A percentile compares a stretch with the other conserved stretches of the same genome.
Evolutionary conservation across 2,329 filamentous ascomycete genomes (phyloP).

Genomic region (Pseudocercospora ulei): DNA sequence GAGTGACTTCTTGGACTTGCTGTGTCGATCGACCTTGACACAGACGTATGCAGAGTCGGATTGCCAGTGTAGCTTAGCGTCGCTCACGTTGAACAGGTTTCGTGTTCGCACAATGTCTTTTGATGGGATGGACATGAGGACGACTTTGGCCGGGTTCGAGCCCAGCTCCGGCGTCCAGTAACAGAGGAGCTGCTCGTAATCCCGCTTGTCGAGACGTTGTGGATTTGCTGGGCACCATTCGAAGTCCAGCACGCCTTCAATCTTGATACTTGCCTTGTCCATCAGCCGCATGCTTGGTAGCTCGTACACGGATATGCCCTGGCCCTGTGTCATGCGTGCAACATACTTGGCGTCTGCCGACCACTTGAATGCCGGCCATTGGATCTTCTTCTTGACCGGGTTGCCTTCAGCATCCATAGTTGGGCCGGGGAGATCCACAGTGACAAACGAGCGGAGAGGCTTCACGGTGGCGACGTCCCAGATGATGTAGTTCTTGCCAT

Average conservation of each 20-base stretch:
- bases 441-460: conserved; percentile 85
- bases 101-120: conserved; percentile 90
- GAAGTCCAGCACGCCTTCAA: conserved; percentile 94
- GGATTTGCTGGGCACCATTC: conserved; percentile 87
- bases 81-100: conserved; percentile 95
- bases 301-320: conserved; percentile 86
- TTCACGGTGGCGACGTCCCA: conserved; percentile 90
- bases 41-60: conserved; percentile 88
- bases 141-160: conserved; percentile 95
- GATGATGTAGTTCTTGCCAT: conserved; percentile 98
- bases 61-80: conserved; percentile 98
- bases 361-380: conserved; percentile 99
- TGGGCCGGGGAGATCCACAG: conserved; percentile 65
- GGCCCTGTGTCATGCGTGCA: conserved; percentile 75
- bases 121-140: conserved; percentile 87
- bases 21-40: conserved; percentile 97
- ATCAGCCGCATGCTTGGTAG: conserved; percentile 79
- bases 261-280: conserved; percentile 86
- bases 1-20: conserved; percentile 96
- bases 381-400: conserved; percentile 76
- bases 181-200: conserved; percentile 89
- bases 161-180: conserved; percentile 99
- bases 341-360: conserved; percentile 96
- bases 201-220: conserved; percentile 74
- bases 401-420: conserved; percentile 52